These are phyloP conservation scores for Elsinoe perseae DNA, from an alignment of 2,329 filamentous ascomycete genomes.

Conservation along the genomic window DNA sequence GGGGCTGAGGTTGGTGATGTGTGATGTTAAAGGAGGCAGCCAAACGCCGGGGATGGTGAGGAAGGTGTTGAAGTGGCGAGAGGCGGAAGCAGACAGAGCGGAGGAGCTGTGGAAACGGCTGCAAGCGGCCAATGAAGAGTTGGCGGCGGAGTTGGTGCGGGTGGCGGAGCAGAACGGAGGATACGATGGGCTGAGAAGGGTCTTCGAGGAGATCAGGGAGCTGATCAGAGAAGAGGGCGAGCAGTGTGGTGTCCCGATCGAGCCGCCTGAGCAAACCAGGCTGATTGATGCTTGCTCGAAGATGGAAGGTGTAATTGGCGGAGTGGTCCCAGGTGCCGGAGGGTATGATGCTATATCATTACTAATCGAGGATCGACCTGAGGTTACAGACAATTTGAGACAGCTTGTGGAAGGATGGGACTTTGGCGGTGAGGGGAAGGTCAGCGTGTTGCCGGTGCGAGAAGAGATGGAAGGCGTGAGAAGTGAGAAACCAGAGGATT, in stretches of 20 bases:
- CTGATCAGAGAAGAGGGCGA: conserved; percentile 70
- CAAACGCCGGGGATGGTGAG: conserved; percentile 96
- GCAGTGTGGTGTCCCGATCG: conserved; percentile 72
- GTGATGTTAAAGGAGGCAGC: conserved; percentile 89
- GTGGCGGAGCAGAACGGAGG: conserved; percentile 44
- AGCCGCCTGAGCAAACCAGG: conserved; percentile 76
- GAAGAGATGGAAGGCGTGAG: conserved; percentile 63
- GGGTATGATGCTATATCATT: conserved; percentile 86
- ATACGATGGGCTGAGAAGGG: conserved; percentile 46
- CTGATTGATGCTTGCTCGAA: conserved; percentile 67
- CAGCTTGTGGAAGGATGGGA: conserved; percentile 58
- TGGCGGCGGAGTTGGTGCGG: conserved; percentile 57
- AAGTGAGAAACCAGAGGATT: conserved; percentile 33
- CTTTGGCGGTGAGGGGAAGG: conserved; percentile 41
- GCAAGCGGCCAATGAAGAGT: conserved; percentile 63
- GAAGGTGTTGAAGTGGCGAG: conserved; percentile 75
- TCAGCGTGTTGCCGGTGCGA: conserved; percentile 60
- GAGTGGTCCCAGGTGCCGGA: conserved; percentile 88
- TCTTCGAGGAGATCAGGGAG: conserved; percentile 45
- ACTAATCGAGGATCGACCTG: conserved; percentile 64
- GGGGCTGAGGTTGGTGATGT: conserved; percentile 78
- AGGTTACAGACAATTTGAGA: conserved; percentile 54
- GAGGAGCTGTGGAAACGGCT: conserved; percentile 65
- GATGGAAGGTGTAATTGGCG: conserved; percentile 75
- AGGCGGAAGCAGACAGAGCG: conserved; percentile 55